These are phyloP conservation scores for Gloeophyllum trabeum DNA, from an alignment of 768 basidiomycete species.

Conservation along the genomic window DNA sequence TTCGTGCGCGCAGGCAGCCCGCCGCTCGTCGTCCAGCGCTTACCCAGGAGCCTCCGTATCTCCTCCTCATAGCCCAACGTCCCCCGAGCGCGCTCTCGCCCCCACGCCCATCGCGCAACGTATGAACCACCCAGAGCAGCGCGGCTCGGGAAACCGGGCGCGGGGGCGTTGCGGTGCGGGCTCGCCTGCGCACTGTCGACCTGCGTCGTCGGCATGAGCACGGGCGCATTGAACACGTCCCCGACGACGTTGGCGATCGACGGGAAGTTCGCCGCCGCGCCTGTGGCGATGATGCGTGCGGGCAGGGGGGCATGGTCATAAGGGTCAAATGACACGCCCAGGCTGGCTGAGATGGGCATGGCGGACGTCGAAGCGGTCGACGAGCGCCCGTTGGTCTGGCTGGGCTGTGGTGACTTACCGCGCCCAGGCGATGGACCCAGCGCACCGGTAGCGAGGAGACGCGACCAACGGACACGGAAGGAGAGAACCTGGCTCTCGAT, in stretches of 20 bases:
- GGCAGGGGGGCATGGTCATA: conserved; percentile 65
- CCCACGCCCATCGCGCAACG: conserved; percentile 81
- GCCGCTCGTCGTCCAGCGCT: conserved; percentile 65
- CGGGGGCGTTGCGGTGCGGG: conserved; percentile 67
- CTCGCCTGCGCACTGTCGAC: conserved; percentile 66
- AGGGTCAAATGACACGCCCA: conserved; percentile 68
- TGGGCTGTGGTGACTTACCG: conserved; percentile 13
- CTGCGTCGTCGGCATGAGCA: conserved; percentile 65
- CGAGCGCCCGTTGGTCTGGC: conserved; percentile 5
- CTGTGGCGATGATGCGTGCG: conserved; percentile 53
- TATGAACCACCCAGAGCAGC: conserved; percentile 69
- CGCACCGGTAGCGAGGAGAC: conserved; percentile 58
- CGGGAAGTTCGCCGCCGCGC: conserved; percentile 79
- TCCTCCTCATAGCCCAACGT: conserved; percentile 68
- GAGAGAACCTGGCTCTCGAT: conserved; percentile 74
- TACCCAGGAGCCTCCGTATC: conserved; percentile 55
- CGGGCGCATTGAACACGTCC: conserved; percentile 75
- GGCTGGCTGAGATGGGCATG: conserved; percentile 24
- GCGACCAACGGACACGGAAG: conserved; percentile 75
- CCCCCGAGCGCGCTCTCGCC: conserved; percentile 37
- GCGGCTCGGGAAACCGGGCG: conserved; percentile 54
- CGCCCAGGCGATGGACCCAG: conserved; percentile 33
- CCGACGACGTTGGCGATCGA: conserved; percentile 69
- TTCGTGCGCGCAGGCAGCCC: conserved; percentile 49
- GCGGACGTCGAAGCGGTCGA: conserved; percentile 7